These are phyloP conservation scores for Cetradonia linearis DNA, from an alignment of 495 filamentous ascomycete species.

Conservation along the genomic window DNA sequence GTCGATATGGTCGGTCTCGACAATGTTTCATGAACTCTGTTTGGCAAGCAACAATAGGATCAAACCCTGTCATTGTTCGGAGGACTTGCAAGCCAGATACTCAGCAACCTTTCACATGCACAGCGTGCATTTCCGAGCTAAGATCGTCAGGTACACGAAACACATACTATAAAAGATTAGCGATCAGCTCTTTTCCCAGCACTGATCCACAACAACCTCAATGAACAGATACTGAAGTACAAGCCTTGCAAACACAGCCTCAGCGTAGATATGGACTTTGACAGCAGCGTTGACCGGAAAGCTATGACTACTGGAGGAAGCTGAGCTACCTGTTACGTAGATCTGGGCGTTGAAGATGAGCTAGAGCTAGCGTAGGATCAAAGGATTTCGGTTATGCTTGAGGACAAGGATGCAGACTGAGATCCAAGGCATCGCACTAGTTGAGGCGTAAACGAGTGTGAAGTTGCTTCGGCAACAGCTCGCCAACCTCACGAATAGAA, in stretches of 20 bases:
- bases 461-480: background rate
- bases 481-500: background rate
- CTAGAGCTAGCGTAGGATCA: background rate
- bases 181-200: background rate
- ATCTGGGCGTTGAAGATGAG: background rate
- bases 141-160: background rate
- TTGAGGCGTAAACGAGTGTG: background rate
- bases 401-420: background rate
- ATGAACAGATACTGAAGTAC: background rate
- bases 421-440: background rate
- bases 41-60: background rate
- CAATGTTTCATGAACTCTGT: background rate
- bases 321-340: background rate
- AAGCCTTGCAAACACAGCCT: background rate
- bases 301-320: background rate
- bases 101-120: background rate
- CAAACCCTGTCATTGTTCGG: background rate
- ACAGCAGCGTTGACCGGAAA: background rate
- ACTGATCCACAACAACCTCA: background rate
- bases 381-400: background rate
- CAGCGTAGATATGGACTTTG: background rate
- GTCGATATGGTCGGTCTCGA: background rate
- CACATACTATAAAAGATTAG: background rate
- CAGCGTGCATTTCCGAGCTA: background rate
- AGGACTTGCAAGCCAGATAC: background rate